These are phyloP conservation scores for Aspergillus eucalypticola DNA, from an alignment of 2,329 filamentous ascomycete species.

Conservation along the genomic window DNA sequence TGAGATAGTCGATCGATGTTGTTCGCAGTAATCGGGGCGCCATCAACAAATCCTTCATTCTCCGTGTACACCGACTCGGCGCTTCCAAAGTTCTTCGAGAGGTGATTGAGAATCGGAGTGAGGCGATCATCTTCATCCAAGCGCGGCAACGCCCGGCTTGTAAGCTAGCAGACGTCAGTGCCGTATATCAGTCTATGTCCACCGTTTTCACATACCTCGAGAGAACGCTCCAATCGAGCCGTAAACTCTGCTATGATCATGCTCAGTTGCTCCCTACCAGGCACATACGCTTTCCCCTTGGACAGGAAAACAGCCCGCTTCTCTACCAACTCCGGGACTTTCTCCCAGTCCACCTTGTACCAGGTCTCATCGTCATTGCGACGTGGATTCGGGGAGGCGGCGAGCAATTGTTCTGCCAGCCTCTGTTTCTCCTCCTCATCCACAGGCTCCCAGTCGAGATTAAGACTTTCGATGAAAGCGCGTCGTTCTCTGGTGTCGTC, in stretches of 20 bases:
- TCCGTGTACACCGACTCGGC: conserved; percentile 80
- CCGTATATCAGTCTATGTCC: neutral
- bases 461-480: conserved; percentile 73
- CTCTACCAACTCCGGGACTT: conserved; percentile 88
- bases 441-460: conserved; percentile 82
- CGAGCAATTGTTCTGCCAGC: conserved; percentile 62
- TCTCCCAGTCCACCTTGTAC: conserved; percentile 97
- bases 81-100: conserved; percentile 94
- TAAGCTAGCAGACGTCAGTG: conserved; percentile 59
- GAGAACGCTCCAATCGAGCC: conserved; percentile 71
- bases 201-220: conserved; percentile 65
- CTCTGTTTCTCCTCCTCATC: conserved; percentile 75
- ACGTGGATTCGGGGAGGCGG: conserved; percentile 53
- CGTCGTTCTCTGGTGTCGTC: conserved; percentile 73
- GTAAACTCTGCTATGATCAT: conserved; percentile 90
- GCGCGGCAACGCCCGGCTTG: conserved; percentile 83
- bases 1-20: conserved; percentile 77
- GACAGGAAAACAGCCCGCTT: conserved; percentile 72
- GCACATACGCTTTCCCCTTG: conserved; percentile 86
- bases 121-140: conserved; percentile 96
- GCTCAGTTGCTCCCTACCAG: conserved; percentile 78
- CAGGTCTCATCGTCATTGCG: conserved; percentile 75
- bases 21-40: conserved; percentile 72
- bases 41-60: conserved; percentile 64
- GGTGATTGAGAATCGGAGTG: conserved; percentile 70